Percentiles rank a stretch among this genome's conserved stretches.
phyloP scores from a whole-genome alignment of 352 stramenopile species.

The Phytopythium montanum region DNA sequence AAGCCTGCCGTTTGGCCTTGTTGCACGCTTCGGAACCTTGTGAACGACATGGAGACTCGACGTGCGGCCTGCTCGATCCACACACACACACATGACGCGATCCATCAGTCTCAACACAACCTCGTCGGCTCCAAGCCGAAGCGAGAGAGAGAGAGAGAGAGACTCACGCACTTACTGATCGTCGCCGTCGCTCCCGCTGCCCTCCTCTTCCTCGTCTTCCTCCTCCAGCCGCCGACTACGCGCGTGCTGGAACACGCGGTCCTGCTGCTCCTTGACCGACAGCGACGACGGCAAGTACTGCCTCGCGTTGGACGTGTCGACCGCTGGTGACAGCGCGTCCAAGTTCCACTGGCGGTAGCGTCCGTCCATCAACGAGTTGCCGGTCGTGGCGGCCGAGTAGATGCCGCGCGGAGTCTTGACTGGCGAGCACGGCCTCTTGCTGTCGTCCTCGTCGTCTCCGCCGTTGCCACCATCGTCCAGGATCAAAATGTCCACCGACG shows the following conservation, averaged over 20 bases:
- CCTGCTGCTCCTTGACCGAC: constrained; percentile 30
- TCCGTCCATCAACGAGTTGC: constrained; percentile 1
- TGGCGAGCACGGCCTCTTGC: constrained; percentile 38
- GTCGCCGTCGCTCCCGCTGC: constrained; percentile 41
- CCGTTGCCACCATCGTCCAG: constrained; percentile 31
- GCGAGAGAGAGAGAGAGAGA: constrained; percentile 8
- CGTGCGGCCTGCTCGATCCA: neutral
- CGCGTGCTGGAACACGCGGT: constrained; percentile 27
- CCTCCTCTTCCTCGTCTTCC: constrained; percentile 11
- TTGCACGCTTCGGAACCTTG: neutral
- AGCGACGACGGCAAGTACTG: constrained; percentile 26
- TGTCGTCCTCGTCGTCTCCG: constrained; percentile 19
- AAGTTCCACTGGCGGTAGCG: constrained; percentile 53
- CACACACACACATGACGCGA: neutral
- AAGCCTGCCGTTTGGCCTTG: constrained; percentile 6
- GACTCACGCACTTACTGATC: constrained; percentile 51
- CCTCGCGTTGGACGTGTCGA: constrained; percentile 42
- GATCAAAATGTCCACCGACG: constrained; percentile 50
- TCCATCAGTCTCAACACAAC: neutral
- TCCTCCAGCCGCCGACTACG: constrained; percentile 1
- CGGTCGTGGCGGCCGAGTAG: constrained; percentile 24
- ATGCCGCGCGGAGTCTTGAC: constrained; percentile 47
- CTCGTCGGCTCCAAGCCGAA: neutral
- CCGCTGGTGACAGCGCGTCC: constrained; percentile 44
- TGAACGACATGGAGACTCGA: neutral